These are phyloP conservation scores for Calocybe cyanea DNA, from an alignment of 768 basidiomycete species.

Conservation along the genomic window DNA sequence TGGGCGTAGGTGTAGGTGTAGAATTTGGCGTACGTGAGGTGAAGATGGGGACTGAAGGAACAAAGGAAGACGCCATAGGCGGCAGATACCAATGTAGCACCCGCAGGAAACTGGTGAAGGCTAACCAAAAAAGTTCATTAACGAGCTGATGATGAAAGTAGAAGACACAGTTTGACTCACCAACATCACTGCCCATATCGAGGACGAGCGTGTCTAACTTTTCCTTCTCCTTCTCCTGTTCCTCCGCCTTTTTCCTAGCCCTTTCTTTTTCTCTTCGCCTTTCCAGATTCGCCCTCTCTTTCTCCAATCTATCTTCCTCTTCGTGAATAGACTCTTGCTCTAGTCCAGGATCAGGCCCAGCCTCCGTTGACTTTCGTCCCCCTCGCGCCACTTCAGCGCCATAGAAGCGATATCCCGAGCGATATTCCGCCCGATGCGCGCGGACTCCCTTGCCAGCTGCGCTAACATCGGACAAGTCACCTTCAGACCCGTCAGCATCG, in stretches of 20 bases:
- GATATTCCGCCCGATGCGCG: constrained; percentile 22
- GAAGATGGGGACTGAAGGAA: constrained; percentile 21
- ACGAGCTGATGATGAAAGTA: too few species aligned
- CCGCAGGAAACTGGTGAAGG: constrained; percentile 46
- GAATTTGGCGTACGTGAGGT: constrained; percentile 12
- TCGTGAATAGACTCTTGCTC: constrained; percentile 8
- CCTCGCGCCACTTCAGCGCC: constrained; percentile 2
- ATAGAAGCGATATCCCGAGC: constrained; percentile 20
- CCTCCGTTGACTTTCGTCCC: constrained; percentile 9
- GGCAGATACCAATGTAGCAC: constrained; percentile 45
- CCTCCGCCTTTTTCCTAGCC: constrained; percentile 15
- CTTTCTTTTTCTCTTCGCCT: constrained; percentile 18
- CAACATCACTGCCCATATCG: constrained; percentile 35
- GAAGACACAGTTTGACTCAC: constrained; percentile 13
- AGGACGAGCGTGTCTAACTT: constrained; percentile 49
- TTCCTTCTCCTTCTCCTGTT: constrained; percentile 20
- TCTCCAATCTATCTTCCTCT: constrained; percentile 12
- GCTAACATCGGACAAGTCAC: constrained; percentile 6
- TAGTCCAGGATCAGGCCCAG: neutral
- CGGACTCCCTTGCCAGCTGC: neutral
- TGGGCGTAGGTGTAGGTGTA: constrained; percentile 21
- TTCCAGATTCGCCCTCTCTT: constrained; percentile 14
- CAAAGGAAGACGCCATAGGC: constrained; percentile 38
- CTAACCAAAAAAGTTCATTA: too few species aligned
- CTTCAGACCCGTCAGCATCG: constrained; percentile 8